A percentile compares a stretch with the other conserved stretches of the same genome.
Evolutionary conservation across 1,284 basidiomycete species (phyloP).

Genomic region (Irpex lacteus): DNA sequence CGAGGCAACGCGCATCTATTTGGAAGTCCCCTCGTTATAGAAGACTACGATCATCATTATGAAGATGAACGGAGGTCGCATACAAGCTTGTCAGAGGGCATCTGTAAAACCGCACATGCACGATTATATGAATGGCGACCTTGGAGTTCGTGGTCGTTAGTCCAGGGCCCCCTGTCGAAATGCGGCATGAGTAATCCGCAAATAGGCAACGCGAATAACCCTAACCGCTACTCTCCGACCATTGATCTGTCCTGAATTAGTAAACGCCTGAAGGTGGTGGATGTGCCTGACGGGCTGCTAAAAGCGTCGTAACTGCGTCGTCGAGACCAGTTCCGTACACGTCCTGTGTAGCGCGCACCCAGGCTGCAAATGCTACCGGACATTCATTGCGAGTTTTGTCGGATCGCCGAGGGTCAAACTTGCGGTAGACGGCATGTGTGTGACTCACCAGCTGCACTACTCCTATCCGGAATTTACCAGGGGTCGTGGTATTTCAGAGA

Average conservation of each 20-base stretch:
- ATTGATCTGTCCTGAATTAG: neutral
- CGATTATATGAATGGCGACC: too few relatives aligned
- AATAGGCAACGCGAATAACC: neutral
- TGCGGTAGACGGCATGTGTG: too few relatives aligned
- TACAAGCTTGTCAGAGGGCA: too few relatives aligned
- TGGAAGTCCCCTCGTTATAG: too few relatives aligned
- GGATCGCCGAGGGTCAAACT: neutral
- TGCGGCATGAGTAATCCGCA: neutral
- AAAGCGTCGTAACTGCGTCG: neutral
- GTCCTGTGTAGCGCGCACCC: neutral
- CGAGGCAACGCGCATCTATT: too few relatives aligned
- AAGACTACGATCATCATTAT: too few relatives aligned
- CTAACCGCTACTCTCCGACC: neutral
- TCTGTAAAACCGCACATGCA: too few relatives aligned
- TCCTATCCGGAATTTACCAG: neutral
- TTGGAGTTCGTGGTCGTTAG: too few relatives aligned
- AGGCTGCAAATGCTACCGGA: neutral
- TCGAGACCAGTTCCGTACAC: neutral
- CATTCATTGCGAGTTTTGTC: neutral
- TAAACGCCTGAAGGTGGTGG: neutral
- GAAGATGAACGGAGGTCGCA: too few relatives aligned
- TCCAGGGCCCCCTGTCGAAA: too few relatives aligned
- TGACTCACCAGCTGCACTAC: too few relatives aligned
- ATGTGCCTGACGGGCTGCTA: neutral
- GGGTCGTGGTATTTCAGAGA: too few relatives aligned